phyloP scores from a whole-genome alignment of 441 rosid genomes.

The Gossypium gossypioides region DNA sequence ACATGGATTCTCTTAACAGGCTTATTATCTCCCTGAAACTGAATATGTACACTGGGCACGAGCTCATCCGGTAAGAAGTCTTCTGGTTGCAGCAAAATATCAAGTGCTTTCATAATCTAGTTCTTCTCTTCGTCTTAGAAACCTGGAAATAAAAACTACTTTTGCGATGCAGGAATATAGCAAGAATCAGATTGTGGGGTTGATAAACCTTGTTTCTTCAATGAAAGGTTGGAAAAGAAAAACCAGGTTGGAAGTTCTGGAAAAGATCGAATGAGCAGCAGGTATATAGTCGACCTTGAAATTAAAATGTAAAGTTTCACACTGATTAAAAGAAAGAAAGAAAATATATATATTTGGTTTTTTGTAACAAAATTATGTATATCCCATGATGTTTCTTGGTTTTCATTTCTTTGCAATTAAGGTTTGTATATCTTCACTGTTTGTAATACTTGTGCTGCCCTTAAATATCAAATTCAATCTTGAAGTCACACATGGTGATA shows the following conservation, averaged over 20 bases:
- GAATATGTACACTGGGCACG: constrained; percentile 93
- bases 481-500: constrained; percentile 20
- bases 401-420: background rate
- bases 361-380: constrained; percentile 25
- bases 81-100: background rate
- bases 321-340: background rate
- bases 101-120: background rate
- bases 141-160: background rate
- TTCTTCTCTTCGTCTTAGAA: background rate
- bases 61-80: constrained; percentile 69
- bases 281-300: background rate
- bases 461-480: constrained; percentile 22
- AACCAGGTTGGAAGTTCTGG: constrained; percentile 66
- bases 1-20: constrained; percentile 35
- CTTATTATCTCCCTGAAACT: constrained; percentile 88
- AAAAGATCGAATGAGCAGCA: constrained; percentile 61
- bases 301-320: constrained; percentile 9
- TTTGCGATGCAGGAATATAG: constrained; percentile 55
- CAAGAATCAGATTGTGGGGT: constrained; percentile 62
- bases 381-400: constrained; percentile 21
- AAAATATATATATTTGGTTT: constrained; percentile 4
- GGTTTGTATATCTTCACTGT: constrained; percentile 29
- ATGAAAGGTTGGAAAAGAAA: constrained; percentile 98
- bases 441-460: constrained; percentile 11
- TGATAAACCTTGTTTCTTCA: constrained; percentile 76